Evolutionary conservation across 345 rosid species (phyloP), one percentile per base, ranked within the genome.

Genomic region (Aquilaria malaccensis): DNA sequence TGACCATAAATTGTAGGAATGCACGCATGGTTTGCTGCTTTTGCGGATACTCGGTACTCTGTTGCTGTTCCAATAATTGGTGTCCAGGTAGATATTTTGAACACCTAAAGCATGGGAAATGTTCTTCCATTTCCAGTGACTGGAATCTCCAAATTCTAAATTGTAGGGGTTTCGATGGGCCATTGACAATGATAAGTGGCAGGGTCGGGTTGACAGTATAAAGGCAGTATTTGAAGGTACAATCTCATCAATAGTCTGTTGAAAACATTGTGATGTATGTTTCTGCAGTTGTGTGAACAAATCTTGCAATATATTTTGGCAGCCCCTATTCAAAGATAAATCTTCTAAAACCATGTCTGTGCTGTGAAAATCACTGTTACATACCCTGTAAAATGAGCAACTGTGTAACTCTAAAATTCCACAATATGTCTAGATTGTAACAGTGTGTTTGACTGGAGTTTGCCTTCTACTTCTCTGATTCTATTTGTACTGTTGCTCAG

Each of bases 11-110:
- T 59, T 70, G 65, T 76, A 93, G 98, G 97, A 56, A 93, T 93
- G 97, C 97, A 90, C 76, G 95, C 96, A 11, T 94, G 97, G 92
- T 88, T 90, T 74, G 99, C 83, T 80, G 96, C 95, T 64, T 79
- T 74, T 66, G 92, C 72, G 52, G 96, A 94, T 72, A 78, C 78
- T 7, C 83, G 95, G 63, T 90, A 83, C 66, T 60, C 84, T 11
- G 96, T 85, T 58, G 81, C 50, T 67, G 96, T 50, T 48, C 92
- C 98, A 56, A 79, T 93, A 33, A 89, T 93, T 56, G 96, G 98
- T 15, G 96, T 84, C 61, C 98, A 89, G 93, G 96, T 88, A 37
- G 2, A 52, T 22, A 13, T 13, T 30, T 43, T 14, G 1, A 52
- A 47, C 29, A 30, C 45, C 12, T 45, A n/a, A 62, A 33, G 59